These are phyloP conservation scores for Starmerella sirachaensis DNA, from an alignment of 805 yeast species.

Conservation along the genomic window DNA sequence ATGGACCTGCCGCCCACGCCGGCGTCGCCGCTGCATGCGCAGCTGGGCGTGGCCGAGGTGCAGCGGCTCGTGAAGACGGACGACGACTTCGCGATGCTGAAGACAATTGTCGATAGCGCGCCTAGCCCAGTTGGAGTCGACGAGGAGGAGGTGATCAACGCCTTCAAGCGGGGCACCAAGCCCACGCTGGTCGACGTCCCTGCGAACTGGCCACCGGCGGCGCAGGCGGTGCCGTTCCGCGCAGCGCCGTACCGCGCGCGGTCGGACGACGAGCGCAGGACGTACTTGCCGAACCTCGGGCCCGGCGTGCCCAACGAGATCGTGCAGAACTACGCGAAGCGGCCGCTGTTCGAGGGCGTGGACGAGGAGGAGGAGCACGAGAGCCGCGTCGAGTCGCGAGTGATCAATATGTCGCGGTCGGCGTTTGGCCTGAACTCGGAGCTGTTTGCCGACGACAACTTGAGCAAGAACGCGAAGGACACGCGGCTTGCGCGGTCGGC, in stretches of 20 bases:
- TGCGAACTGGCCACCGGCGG: conserved; percentile 5
- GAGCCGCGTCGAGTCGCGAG: conserved; percentile 77
- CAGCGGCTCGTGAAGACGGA: conserved; percentile 2
- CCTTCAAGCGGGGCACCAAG: not conserved
- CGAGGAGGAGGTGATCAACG: not conserved
- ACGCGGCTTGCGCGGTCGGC: conserved; percentile 96
- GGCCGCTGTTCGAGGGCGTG: conserved; percentile 9
- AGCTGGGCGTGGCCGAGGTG: not conserved
- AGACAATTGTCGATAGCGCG: not conserved
- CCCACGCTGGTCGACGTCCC: conserved; percentile 1
- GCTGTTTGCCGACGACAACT: conserved; percentile 67
- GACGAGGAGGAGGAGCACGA: conserved; percentile 62
- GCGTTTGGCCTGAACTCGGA: conserved; percentile 44
- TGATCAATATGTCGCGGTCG: conserved; percentile 53
- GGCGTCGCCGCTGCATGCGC: not conserved
- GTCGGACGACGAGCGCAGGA: conserved; percentile 8
- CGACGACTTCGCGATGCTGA: conserved; percentile 3
- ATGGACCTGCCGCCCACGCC: conserved; percentile 2
- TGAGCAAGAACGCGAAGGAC: conserved; percentile 81
- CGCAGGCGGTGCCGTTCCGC: conserved; percentile 4
- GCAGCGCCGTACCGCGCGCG: conserved; percentile 4
- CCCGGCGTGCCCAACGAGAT: conserved; percentile 10
- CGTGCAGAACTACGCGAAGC: conserved; percentile 11
- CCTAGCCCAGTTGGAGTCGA: not conserved
- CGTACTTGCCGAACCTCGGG: conserved; percentile 5